Evolutionary conservation across 75 land plant species (phyloP).

Genomic region (Sequoia sempervirens): DNA sequence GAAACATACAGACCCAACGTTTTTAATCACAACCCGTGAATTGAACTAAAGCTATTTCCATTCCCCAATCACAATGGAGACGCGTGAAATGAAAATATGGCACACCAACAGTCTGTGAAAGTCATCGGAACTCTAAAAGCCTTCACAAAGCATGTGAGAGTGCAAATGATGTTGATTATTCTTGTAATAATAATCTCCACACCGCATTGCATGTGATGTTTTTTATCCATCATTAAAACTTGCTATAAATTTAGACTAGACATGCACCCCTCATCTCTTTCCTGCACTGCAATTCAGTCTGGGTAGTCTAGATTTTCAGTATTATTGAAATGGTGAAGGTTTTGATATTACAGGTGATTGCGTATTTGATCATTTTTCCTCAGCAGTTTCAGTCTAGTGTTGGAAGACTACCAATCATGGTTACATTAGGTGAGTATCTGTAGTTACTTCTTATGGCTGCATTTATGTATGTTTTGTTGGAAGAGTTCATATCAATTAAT

Average conservation of each 20-base stretch:
- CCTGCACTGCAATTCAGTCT: background rate
- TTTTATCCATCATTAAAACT: background rate
- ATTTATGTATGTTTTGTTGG: too few species aligned
- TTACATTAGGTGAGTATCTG: background rate
- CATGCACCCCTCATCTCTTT: background rate
- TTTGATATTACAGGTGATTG: background rate
- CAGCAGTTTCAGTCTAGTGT: background rate
- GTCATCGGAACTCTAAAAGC: background rate
- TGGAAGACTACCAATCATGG: background rate
- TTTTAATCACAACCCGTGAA: background rate
- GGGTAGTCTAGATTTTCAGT: background rate
- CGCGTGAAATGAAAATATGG: background rate
- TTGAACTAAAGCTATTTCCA: too few species aligned
- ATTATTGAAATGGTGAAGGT: background rate
- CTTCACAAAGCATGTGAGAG: conserved; percentile 6
- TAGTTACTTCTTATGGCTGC: too few species aligned
- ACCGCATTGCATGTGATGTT: background rate
- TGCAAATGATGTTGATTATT: background rate
- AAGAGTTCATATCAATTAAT: too few species aligned
- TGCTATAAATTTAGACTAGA: background rate
- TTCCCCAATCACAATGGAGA: too few species aligned
- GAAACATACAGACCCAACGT: background rate
- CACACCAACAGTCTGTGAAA: background rate
- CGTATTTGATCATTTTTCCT: background rate
- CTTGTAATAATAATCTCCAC: background rate